Conservation (phyloP, 73 alveolate species). For the Effrenium voratum region DNA sequence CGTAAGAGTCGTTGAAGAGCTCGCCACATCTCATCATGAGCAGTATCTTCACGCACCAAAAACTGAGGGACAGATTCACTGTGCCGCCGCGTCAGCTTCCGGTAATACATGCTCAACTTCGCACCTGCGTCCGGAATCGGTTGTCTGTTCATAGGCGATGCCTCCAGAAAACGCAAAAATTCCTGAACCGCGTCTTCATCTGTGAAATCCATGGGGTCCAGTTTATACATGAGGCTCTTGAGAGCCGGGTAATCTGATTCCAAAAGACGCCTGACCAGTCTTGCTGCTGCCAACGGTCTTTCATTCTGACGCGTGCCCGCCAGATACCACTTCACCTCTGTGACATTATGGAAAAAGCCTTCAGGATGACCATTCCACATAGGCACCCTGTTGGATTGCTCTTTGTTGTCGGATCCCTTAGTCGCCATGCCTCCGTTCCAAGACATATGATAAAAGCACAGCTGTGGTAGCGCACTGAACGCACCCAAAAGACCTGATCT, state of each 20-base stretch:
- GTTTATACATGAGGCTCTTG: neutral
- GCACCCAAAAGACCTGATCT: too few relatives aligned
- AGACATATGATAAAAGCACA: too few relatives aligned
- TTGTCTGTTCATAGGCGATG: conserved; percentile 17
- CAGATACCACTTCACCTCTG: conserved; percentile 38
- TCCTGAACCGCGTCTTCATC: neutral
- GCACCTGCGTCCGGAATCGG: conserved; percentile 63
- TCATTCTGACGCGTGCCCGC: neutral
- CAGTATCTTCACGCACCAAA: neutral
- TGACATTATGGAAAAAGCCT: neutral
- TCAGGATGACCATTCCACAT: conserved; percentile 31
- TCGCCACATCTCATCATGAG: conserved; percentile 35
- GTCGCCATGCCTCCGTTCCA: neutral
- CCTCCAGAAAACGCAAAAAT: neutral
- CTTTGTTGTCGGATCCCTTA: neutral
- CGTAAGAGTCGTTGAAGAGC: neutral
- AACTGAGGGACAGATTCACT: conserved; percentile 17
- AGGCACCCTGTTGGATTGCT: neutral
- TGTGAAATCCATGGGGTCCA: conserved; percentile 18
- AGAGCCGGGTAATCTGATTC: conserved; percentile 31
- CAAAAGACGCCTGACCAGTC: neutral
- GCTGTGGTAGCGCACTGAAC: too few relatives aligned
- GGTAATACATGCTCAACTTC: neutral
- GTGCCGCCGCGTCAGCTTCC: neutral
- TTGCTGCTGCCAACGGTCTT: conserved; percentile 44